Percentiles rank a stretch among this genome's conserved stretches.
Evolutionary conservation across 192 early-diverging fungal genomes (phyloP).

Genomic region (Entomortierella chlamydospora): DNA sequence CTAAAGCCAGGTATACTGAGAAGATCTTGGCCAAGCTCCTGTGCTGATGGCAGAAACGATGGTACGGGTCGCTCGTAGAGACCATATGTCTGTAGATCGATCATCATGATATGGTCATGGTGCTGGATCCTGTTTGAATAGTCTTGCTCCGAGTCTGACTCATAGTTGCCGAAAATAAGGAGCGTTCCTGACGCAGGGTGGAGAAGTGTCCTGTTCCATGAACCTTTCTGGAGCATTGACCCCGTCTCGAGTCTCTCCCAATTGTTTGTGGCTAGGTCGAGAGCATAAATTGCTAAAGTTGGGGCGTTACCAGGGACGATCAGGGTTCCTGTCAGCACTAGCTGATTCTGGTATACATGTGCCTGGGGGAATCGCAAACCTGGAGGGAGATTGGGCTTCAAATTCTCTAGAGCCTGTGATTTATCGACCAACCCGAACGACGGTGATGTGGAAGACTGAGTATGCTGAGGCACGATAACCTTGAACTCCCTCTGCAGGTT

Average conservation of each 20-base stretch:
- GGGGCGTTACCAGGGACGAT: conserved; percentile 31
- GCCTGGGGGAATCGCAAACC: conserved; percentile 50
- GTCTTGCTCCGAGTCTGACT: conserved; percentile 29
- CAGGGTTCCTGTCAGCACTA: conserved; percentile 42
- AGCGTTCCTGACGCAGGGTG: conserved; percentile 45
- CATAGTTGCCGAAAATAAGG: conserved; percentile 36
- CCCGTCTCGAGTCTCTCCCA: conserved; percentile 43
- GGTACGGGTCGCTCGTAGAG: conserved; percentile 42
- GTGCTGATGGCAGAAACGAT: conserved; percentile 30
- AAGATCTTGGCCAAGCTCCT: conserved; percentile 42
- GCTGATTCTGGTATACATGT: conserved; percentile 46
- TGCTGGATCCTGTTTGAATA: conserved; percentile 43
- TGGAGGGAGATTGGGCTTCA: conserved; percentile 13
- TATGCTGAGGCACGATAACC: conserved; percentile 28
- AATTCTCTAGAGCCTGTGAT: conserved; percentile 15
- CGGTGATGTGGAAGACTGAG: conserved; percentile 16
- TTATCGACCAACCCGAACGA: conserved; percentile 29
- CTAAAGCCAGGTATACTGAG: conserved; percentile 25
- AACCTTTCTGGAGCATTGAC: conserved; percentile 25
- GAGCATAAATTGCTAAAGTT: conserved; percentile 37
- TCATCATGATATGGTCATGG: conserved; percentile 38
- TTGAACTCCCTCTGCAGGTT: conserved; percentile 45
- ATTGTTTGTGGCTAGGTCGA: conserved; percentile 12
- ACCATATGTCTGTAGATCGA: conserved; percentile 49
- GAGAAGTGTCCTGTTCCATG: conserved; percentile 42